These are phyloP conservation scores for Fusarium staphyleae DNA, from an alignment of 2,329 filamentous ascomycete species.

Conservation along the genomic window DNA sequence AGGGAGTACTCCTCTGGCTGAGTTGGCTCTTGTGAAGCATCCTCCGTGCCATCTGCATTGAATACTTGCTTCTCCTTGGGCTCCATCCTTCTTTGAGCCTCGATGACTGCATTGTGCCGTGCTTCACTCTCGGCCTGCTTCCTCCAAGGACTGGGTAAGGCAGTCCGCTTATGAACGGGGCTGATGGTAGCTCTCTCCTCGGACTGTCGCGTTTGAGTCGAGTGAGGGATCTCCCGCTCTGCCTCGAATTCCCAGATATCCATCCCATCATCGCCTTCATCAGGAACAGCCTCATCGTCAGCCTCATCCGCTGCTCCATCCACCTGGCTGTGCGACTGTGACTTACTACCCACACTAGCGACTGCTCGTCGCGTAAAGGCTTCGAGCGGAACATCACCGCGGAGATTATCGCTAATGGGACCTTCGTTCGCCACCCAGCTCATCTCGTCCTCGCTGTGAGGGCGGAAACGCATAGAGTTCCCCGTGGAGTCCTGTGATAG, in stretches of 20 bases:
- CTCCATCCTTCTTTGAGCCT: constrained; percentile 1
- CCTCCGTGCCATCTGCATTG: constrained; percentile 20
- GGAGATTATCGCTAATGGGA: constrained; percentile 47
- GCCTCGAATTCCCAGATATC: constrained; percentile 67
- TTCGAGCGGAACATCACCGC: constrained; percentile 47
- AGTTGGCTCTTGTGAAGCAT: constrained; percentile 22
- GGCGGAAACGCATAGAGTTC: constrained; percentile 46
- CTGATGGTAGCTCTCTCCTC: constrained; percentile 38
- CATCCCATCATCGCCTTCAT: constrained; percentile 51
- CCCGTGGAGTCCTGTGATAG: constrained; percentile 40
- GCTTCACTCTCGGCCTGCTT: constrained; percentile 32
- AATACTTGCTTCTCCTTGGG: constrained; percentile 8
- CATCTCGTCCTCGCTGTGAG: constrained; percentile 50
- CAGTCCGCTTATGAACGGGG: constrained; percentile 32
- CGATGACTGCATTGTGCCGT: constrained; percentile 11
- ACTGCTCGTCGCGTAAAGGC: constrained; percentile 33
- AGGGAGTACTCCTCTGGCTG: constrained; percentile 55
- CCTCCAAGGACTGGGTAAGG: constrained; percentile 52
- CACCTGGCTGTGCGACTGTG: constrained; percentile 14
- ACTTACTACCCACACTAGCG: neutral
- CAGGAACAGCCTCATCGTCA: constrained; percentile 16
- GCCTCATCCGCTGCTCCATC: constrained; percentile 29
- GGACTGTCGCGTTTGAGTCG: constrained; percentile 43
- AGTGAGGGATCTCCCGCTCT: constrained; percentile 52
- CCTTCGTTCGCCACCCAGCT: constrained; percentile 53